Evolutionary conservation across 2,329 filamentous ascomycete species (phyloP).

Genomic region (Chaetomiaceae sp.): DNA sequence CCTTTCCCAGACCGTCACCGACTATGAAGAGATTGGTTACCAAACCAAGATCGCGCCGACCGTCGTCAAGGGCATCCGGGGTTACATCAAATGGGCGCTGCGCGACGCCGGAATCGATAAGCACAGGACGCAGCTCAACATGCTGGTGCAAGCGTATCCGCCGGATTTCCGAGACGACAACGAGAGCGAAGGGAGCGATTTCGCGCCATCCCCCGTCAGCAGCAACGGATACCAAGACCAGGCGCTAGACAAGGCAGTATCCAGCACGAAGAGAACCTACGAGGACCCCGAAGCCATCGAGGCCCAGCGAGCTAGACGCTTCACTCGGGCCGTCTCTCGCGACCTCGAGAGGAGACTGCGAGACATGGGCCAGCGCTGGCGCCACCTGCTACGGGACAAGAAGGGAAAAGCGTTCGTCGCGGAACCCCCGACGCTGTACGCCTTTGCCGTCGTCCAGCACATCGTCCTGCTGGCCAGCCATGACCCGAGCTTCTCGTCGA

Average conservation of each 20-base stretch:
- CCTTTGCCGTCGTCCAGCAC: conserved; percentile 48
- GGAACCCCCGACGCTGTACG: conserved; percentile 32
- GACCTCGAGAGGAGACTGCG: conserved; percentile 18
- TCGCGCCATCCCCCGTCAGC: conserved; percentile 6
- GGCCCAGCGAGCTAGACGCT: conserved; percentile 6
- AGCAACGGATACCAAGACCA: neutral
- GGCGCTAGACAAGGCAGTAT: neutral
- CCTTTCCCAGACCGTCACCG: conserved; percentile 30
- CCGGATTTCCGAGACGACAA: conserved; percentile 9
- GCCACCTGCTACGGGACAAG: conserved; percentile 15
- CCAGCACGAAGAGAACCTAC: no score
- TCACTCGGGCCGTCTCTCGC: conserved; percentile 13
- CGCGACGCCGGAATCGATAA: conserved; percentile 29
- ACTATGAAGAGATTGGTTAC: conserved; percentile 30
- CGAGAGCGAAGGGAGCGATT: neutral
- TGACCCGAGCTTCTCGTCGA: conserved; percentile 32
- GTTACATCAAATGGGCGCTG: conserved; percentile 32
- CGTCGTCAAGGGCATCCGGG: conserved; percentile 29
- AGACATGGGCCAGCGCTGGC: conserved; percentile 18
- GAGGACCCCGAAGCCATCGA: neutral
- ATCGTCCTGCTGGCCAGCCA: conserved; percentile 41
- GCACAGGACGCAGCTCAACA: conserved; percentile 12
- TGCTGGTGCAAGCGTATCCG: conserved; percentile 21
- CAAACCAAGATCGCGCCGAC: conserved; percentile 27
- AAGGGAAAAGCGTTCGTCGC: conserved; percentile 8